These are phyloP conservation scores for Candida caryicola DNA, from an alignment of 805 yeast genomes.

Conservation along the genomic window DNA sequence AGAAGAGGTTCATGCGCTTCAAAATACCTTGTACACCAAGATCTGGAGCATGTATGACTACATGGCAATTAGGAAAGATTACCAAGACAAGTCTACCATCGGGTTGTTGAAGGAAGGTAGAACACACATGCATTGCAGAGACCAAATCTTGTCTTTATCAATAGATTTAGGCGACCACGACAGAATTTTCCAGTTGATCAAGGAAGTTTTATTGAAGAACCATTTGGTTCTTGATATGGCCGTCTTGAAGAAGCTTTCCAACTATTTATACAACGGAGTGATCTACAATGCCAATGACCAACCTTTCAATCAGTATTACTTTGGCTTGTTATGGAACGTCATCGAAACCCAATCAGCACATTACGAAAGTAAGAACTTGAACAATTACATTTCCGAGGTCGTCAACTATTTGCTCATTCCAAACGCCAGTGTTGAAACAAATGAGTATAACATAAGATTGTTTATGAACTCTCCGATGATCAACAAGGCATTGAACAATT, in stretches of 20 bases:
- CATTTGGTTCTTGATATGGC: constrained; percentile 28
- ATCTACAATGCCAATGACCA: constrained; percentile 15
- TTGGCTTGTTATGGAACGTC: constrained; percentile 30
- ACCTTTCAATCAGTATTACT: constrained; percentile 24
- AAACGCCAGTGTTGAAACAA: constrained; percentile 7
- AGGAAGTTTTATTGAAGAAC: constrained; percentile 31
- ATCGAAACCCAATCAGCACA: constrained; percentile 33
- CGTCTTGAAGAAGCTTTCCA: constrained; percentile 27
- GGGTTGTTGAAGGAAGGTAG: constrained; percentile 3
- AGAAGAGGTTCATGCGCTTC: not conserved
- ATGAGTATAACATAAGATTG: constrained; percentile 15
- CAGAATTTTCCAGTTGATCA: constrained; percentile 33
- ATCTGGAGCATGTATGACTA: constrained; percentile 34
- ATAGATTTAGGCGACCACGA: constrained; percentile 35
- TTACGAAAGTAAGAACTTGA: constrained; percentile 21
- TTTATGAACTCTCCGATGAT: constrained; percentile 32
- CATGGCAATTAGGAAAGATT: constrained; percentile 37
- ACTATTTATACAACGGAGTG: constrained; percentile 28
- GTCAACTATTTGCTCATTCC: constrained; percentile 18
- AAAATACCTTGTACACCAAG: constrained; percentile 5
- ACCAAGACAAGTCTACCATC: constrained; percentile 15
- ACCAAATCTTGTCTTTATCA: constrained; percentile 28
- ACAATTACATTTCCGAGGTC: constrained; percentile 31
- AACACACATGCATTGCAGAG: constrained; percentile 21
- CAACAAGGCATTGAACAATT: constrained; percentile 21